phyloP scores from a whole-genome alignment of 2,329 filamentous ascomycete genomes.

The Calonectria ilicicola region DNA sequence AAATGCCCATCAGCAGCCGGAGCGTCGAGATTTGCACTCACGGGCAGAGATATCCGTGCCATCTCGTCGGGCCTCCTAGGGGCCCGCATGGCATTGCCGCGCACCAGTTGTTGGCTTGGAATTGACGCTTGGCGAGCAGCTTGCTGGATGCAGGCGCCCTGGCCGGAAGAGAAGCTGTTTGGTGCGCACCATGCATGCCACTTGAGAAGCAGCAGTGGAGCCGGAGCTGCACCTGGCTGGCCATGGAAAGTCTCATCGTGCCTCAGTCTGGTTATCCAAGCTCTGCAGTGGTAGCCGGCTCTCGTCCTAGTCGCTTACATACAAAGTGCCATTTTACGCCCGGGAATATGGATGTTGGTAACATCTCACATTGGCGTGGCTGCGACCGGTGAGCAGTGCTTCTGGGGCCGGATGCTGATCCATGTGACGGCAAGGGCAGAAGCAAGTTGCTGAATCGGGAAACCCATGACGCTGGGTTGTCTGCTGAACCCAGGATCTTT shows the following conservation, averaged over 20 bases:
- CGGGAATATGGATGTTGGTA: slow-evolving; percentile 36
- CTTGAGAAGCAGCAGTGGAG: slow-evolving; percentile 22
- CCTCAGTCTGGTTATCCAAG: slow-evolving; percentile 7
- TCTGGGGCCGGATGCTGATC: slow-evolving; percentile 35
- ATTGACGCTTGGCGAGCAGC: slow-evolving; percentile 20
- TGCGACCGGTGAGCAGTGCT: slow-evolving; percentile 42
- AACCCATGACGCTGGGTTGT: slow-evolving; percentile 39
- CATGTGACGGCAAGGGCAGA: slow-evolving; percentile 41
- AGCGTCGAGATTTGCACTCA: slow-evolving; percentile 7
- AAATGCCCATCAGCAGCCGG: slow-evolving; percentile 19
- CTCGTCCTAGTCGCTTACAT: slow-evolving; percentile 5
- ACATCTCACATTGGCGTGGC: slow-evolving; percentile 40
- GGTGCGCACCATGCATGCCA: background rate
- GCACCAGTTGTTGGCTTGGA: slow-evolving; percentile 22
- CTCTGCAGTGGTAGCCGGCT: slow-evolving; percentile 16
- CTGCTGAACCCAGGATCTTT: slow-evolving; percentile 32
- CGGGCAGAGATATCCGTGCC: slow-evolving; percentile 13
- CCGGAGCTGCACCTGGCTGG: slow-evolving; percentile 23
- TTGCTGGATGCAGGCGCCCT: slow-evolving; percentile 17
- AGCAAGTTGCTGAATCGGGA: slow-evolving; percentile 42
- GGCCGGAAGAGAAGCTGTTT: background rate
- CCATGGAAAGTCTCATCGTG: slow-evolving; percentile 32
- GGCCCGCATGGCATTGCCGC: slow-evolving; percentile 16
- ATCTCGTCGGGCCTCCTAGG: background rate
- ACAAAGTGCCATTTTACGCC: slow-evolving; percentile 5